A percentile compares a stretch with the other conserved stretches of the same genome.
phyloP scores from a whole-genome alignment of 2,329 filamentous ascomycete genomes.

The Penicillium sp. region DNA sequence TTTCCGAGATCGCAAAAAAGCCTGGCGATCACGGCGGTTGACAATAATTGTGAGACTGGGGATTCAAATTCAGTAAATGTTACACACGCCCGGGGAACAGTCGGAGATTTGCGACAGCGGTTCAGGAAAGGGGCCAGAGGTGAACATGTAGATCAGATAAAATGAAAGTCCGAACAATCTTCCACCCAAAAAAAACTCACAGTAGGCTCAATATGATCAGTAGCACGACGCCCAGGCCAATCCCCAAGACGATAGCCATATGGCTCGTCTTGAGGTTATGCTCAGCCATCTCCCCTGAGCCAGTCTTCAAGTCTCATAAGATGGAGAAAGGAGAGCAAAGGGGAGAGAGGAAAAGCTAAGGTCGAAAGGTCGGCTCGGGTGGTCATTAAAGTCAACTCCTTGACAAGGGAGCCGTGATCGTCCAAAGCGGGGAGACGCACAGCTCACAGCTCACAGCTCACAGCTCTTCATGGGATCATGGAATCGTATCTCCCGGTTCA shows the following conservation, averaged over 20 bases:
- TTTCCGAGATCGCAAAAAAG: slow-evolving; percentile 21
- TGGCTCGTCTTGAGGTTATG: slow-evolving; percentile 22
- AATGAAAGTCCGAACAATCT: neutral
- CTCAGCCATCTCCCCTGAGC: slow-evolving; percentile 16
- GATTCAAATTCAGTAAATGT: neutral
- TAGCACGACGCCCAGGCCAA: slow-evolving; percentile 31
- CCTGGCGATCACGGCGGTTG: slow-evolving; percentile 30
- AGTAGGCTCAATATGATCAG: slow-evolving; percentile 33
- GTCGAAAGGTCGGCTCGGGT: neutral
- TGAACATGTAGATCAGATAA: neutral
- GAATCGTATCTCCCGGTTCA: neutral
- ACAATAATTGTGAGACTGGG: slow-evolving; percentile 33
- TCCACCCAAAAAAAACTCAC: slow-evolving; percentile 18
- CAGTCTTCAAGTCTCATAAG: neutral
- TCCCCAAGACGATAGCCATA: slow-evolving; percentile 33
- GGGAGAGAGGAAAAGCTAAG: neutral
- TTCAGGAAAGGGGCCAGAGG: neutral
- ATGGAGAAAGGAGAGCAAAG: neutral
- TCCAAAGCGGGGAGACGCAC: slow-evolving; percentile 20
- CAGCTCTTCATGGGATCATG: slow-evolving; percentile 2
- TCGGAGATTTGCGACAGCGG: neutral
- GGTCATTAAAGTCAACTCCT: neutral
- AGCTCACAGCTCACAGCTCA: neutral
- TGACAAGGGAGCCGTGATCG: slow-evolving; percentile 13
- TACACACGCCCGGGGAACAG: neutral